These are phyloP conservation scores for Psilocybe subaeruginosa DNA, from an alignment of 768 basidiomycete species.

Conservation along the genomic window DNA sequence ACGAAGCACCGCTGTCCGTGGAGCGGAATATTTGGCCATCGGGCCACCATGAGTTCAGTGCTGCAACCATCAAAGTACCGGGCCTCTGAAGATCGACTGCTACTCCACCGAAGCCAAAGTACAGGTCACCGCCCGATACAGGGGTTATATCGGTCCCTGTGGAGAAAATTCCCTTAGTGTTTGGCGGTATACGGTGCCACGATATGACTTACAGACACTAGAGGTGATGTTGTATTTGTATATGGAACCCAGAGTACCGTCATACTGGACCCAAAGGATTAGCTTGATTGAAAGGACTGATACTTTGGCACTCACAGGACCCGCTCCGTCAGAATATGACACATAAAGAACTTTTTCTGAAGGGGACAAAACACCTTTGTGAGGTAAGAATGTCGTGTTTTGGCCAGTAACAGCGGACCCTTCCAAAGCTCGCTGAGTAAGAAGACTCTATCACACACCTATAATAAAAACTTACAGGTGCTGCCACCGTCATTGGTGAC, in stretches of 20 bases:
- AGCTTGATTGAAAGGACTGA: neutral
- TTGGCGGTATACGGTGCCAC: neutral
- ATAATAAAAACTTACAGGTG: slow-evolving; percentile 45
- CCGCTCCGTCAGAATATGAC: slow-evolving; percentile 64
- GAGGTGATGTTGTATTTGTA: slow-evolving; percentile 56
- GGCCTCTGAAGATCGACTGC: slow-evolving; percentile 62
- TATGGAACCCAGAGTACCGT: slow-evolving; percentile 54
- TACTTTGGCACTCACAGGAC: slow-evolving; percentile 40
- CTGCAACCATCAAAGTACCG: slow-evolving; percentile 70
- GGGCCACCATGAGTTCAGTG: slow-evolving; percentile 67
- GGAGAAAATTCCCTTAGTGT: neutral
- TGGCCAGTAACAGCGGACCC: slow-evolving; percentile 63
- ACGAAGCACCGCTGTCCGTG: slow-evolving; percentile 58
- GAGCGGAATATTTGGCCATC: slow-evolving; percentile 70
- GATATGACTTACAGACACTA: slow-evolving; percentile 40
- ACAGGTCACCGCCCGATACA: slow-evolving; percentile 56
- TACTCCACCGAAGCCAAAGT: slow-evolving; percentile 66
- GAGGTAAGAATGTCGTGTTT: slow-evolving; percentile 59
- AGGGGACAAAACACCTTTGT: slow-evolving; percentile 68
- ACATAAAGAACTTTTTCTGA: slow-evolving; percentile 60
- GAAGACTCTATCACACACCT: neutral
- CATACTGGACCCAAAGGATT: slow-evolving; percentile 39
- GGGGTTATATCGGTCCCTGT: slow-evolving; percentile 66
- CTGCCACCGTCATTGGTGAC: slow-evolving; percentile 58
- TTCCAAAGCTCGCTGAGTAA: slow-evolving; percentile 19